These are phyloP conservation scores for Pseudocercospora vitis DNA, from an alignment of 2,329 filamentous ascomycete species.

Conservation along the genomic window DNA sequence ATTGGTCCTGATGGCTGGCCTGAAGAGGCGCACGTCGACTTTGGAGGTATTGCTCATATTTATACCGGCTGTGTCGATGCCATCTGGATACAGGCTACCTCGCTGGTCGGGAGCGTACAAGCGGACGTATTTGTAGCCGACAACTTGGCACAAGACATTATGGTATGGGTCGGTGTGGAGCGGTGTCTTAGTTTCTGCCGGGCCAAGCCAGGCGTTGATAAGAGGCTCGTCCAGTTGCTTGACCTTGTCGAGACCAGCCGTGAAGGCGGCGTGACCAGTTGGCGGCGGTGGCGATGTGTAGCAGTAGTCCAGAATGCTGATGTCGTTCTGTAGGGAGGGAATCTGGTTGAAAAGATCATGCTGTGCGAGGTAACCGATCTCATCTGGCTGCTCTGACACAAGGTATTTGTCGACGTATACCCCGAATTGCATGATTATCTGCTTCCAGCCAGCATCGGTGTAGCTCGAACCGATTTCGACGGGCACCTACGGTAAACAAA, in stretches of 20 bases:
- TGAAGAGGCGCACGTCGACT: constrained; percentile 60
- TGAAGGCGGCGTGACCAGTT: constrained; percentile 37
- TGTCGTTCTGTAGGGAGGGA: constrained; percentile 71
- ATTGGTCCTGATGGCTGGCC: constrained; percentile 2
- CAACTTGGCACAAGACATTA: constrained; percentile 85
- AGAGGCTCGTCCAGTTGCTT: constrained; percentile 56
- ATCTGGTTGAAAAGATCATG: constrained; percentile 85
- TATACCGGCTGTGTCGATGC: constrained; percentile 64
- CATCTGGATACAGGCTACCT: constrained; percentile 59
- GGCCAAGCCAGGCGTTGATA: constrained; percentile 92
- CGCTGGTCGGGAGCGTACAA: constrained; percentile 72
- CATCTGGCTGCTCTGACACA: constrained; percentile 30
- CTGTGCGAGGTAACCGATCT: constrained; percentile 81
- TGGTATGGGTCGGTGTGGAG: constrained; percentile 93
- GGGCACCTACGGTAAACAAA: too few relatives aligned
- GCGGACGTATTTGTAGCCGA: constrained; percentile 88
- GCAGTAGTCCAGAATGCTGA: constrained; percentile 80
- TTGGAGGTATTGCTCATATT: constrained; percentile 90
- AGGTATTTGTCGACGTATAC: constrained; percentile 69
- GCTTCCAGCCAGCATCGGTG: constrained; percentile 80
- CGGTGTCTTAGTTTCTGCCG: constrained; percentile 82
- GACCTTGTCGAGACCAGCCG: constrained; percentile 23
- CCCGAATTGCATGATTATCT: constrained; percentile 73
- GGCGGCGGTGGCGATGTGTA: constrained; percentile 65
- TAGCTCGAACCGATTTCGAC: constrained; percentile 76